These are phyloP conservation scores for Clarireedia paspali DNA, from an alignment of 2,329 filamentous ascomycete genomes.

Conservation along the genomic window DNA sequence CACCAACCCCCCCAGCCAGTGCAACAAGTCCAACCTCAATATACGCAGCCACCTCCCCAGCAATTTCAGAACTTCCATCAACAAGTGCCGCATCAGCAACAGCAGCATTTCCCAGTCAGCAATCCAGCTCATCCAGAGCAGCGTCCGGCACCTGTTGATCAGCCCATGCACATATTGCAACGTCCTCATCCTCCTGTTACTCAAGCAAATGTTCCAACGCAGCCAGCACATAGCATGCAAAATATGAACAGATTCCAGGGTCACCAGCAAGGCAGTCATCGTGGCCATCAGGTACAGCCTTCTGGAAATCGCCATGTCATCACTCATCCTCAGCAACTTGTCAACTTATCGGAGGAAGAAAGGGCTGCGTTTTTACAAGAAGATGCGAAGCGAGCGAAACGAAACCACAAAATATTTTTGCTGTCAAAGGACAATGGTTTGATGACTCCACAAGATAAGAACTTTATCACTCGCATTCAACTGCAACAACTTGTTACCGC, in stretches of 20 bases:
- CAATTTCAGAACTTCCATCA: constrained; percentile 19
- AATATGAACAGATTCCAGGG: constrained; percentile 61
- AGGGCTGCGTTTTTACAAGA: constrained; percentile 78
- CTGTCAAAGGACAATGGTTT: constrained; percentile 90
- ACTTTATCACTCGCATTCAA: constrained; percentile 97
- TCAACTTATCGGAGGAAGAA: constrained; percentile 75
- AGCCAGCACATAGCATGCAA: constrained; percentile 70
- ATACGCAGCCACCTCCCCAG: constrained; percentile 19
- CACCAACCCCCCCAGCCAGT: constrained; percentile 11
- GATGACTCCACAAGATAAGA: constrained; percentile 99
- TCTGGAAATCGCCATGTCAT: constrained; percentile 41
- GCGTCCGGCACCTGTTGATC: constrained; percentile 14
- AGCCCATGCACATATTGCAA: constrained; percentile 25
- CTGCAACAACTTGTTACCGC: constrained; percentile 92
- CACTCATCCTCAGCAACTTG: constrained; percentile 65
- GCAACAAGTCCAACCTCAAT: constrained; percentile 13
- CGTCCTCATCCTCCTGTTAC: constrained; percentile 19
- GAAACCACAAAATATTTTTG: constrained; percentile 96
- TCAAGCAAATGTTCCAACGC: constrained; percentile 34
- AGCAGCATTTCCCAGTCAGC: constrained; percentile 23
- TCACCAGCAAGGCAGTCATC: constrained; percentile 35
- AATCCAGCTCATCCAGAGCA: constrained; percentile 22
- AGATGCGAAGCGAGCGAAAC: constrained; percentile 89
- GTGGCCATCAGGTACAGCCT: constrained; percentile 31
- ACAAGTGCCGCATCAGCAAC: constrained; percentile 21